Evolutionary conservation across 2,329 filamentous ascomycete genomes (phyloP).

Genomic region (Stemphylium vesicarium): DNA sequence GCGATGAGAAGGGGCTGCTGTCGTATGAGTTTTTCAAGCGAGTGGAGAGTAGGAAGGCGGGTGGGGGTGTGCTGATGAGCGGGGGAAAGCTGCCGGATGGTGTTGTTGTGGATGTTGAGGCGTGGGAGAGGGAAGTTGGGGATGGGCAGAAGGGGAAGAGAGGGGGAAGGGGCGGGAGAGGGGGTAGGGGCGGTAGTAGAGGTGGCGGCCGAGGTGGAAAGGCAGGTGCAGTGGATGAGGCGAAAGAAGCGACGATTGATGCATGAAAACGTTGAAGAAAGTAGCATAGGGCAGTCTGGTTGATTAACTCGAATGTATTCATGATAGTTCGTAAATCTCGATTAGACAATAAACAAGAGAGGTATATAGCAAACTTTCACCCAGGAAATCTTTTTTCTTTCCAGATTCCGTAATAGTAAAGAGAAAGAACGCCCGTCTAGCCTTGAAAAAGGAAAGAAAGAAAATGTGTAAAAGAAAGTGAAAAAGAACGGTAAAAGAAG

Average conservation of each 20-base stretch:
- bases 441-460: neutral
- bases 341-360: conserved; percentile 3
- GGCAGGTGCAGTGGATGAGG: conserved; percentile 31
- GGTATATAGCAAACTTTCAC: neutral
- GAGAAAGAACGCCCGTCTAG: neutral
- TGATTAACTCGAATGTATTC: neutral
- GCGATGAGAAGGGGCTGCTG: conserved; percentile 54
- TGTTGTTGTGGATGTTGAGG: conserved; percentile 46
- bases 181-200: conserved; percentile 22
- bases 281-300: neutral
- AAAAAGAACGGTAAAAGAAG: no score
- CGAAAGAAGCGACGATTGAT: conserved; percentile 28
- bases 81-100: conserved; percentile 65
- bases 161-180: conserved; percentile 31
- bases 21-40: conserved; percentile 67
- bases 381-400: neutral
- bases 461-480: neutral
- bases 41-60: conserved; percentile 68
- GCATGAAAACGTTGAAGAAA: conserved; percentile 11
- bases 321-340: neutral
- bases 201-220: conserved; percentile 30
- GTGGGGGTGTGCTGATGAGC: conserved; percentile 71
- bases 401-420: neutral
- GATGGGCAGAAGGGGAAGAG: conserved; percentile 27
- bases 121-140: conserved; percentile 42